Evolutionary conservation across 2,329 filamentous ascomycete species (phyloP).

Genomic region (Orbilia blumenaviensis): DNA sequence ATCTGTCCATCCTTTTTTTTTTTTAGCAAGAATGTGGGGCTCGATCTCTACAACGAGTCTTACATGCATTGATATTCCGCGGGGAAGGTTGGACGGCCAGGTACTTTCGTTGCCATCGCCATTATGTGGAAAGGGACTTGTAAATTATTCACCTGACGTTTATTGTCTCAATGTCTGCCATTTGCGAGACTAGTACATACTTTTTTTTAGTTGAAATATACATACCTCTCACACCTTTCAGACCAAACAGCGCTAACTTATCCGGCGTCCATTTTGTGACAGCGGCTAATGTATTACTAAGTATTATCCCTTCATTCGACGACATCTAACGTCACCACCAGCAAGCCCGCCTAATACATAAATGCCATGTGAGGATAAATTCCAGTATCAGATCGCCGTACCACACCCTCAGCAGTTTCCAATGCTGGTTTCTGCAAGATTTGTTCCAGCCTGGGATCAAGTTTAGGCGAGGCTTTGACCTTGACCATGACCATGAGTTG

Average conservation of each 20-base stretch:
- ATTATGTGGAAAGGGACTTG: slow-evolving; percentile 23
- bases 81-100: slow-evolving; percentile 4
- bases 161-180: slow-evolving; percentile 18
- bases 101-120: not conserved
- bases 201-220: slow-evolving; percentile 15
- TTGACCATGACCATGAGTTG: not conserved
- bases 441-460: not conserved
- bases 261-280: slow-evolving; percentile 27
- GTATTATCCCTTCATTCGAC: not conserved
- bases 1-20: not conserved
- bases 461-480: not conserved
- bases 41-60: slow-evolving; percentile 31
- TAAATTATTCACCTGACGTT: slow-evolving; percentile 39
- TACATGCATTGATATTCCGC: slow-evolving; percentile 30
- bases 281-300: slow-evolving; percentile 26
- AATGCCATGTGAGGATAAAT: slow-evolving; percentile 11
- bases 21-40: not conserved
- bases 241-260: not conserved
- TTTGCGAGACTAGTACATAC: slow-evolving; percentile 43
- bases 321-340: not conserved
- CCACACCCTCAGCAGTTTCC: not conserved
- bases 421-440: not conserved
- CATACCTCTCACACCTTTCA: slow-evolving; percentile 18
- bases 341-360: not conserved
- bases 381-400: not conserved